Evolutionary conservation across 2,329 filamentous ascomycete genomes (phyloP), one percentile per base, ranked within the genome.

Genomic region (Eutypella sp.): DNA sequence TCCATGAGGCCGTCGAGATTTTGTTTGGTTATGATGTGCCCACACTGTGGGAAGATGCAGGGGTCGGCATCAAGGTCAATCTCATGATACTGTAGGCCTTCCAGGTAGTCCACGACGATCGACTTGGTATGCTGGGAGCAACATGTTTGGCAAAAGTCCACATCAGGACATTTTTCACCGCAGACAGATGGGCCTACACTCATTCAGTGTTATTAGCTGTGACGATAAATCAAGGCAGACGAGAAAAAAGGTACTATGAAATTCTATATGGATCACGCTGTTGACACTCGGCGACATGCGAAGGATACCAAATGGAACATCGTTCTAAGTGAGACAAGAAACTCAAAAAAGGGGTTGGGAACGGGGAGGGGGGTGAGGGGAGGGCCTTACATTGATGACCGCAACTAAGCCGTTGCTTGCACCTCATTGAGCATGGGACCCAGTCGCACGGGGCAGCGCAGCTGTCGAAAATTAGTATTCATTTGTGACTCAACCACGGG

Each of bases 361-460:
- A 29, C 7, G 25, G 7, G 25, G 7, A 33, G 29, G 16, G 6
- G 16, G 29, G 29, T n/a, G 13, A 7, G 29, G 2, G 25, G 20
- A 5, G 33, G 36, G 24, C 55, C 50, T 55, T 43, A 66, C 79
- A 88, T 57, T 70, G 76, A 58, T 87, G 82, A 1, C 78, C 78
- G 55, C 84, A 88, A 0, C 22, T 16, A 3, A 88, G 60, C 0
- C 47, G 15, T 23, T 75, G 67, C 3, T 66, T 56, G 56, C 85
- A 89, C 8, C 84, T 70, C 52, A 71, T 61, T 2, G 75, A 76
- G 58, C 84, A 89, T 1, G 85, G 85, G 0, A 87, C 57, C 64
- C 79, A 75, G 51, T 85, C 70, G 57, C 84, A 89, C 0, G 85
- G 84, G 0, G 77, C 84, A 0, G 81, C 81, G 49, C 85, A 88